Evolutionary conservation across 148 eudicot species (phyloP).

Genomic region (Cornus kousa): DNA sequence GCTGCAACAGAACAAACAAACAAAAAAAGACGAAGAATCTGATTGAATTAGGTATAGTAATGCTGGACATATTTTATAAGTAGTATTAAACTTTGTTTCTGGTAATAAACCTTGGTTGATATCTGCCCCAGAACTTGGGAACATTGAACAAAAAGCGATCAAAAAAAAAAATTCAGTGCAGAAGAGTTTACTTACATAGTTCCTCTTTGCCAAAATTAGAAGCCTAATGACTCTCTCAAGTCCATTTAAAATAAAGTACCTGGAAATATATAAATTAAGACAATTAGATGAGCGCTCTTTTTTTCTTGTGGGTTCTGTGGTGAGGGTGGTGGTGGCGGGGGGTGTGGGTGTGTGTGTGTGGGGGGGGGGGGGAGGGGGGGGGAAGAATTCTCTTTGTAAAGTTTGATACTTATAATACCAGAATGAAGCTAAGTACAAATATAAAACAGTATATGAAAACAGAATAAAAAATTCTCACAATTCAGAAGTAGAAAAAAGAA

Average conservation of each 20-base stretch:
- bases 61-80: background rate
- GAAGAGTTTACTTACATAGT: constrained; percentile 65
- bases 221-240: constrained; percentile 86
- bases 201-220: constrained; percentile 77
- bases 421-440: background rate
- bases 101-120: background rate
- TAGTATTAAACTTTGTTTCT: background rate
- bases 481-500: background rate
- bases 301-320: too few species aligned
- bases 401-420: background rate
- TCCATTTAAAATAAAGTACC: constrained; percentile 88
- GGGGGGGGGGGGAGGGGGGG: too few species aligned
- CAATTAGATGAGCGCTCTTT: background rate
- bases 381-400: background rate
- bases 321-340: too few species aligned
- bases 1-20: constrained; percentile 43
- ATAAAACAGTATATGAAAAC: background rate
- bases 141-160: background rate
- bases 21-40: constrained; percentile 1
- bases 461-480: background rate
- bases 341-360: too few species aligned
- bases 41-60: background rate
- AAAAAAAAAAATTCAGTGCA: background rate
- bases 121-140: background rate
- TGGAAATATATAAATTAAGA: constrained; percentile 23